Conservation (phyloP, 1,284 basidiomycete genomes). For the Ceratobasidium sp. region DNA sequence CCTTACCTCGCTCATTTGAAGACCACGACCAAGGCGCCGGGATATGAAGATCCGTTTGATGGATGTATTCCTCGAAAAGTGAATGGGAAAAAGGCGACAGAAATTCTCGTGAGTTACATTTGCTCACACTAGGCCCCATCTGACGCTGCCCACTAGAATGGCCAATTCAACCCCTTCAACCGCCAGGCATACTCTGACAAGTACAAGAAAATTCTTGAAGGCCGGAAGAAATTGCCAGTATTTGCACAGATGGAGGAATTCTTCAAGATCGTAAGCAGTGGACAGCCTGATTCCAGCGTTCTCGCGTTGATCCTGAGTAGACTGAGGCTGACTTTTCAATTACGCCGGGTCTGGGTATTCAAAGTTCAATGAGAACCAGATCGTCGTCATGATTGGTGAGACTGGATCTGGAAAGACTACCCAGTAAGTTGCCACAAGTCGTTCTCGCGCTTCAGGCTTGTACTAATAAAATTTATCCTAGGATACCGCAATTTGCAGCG, state of each 20-base stretch:
- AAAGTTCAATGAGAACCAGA: conserved; percentile 85
- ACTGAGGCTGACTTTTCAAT: conserved; percentile 43
- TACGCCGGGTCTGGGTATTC: conserved; percentile 6
- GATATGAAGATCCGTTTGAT: conserved; percentile 61
- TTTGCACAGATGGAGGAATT: conserved; percentile 94
- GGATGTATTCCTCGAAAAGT: conserved; percentile 83
- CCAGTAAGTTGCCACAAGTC: conserved; percentile 77
- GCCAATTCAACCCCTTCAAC: conserved; percentile 90
- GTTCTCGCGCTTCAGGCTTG: conserved; percentile 25
- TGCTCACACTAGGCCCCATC: neutral
- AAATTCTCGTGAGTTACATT: conserved; percentile 65
- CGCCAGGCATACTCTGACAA: conserved; percentile 74
- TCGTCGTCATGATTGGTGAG: conserved; percentile 96
- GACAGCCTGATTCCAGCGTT: conserved; percentile 28
- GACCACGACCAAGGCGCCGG: neutral
- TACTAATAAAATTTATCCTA: conserved; percentile 42
- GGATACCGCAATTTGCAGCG: conserved; percentile 94
- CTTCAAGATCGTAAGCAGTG: conserved; percentile 70
- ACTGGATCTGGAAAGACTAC: conserved; percentile 99
- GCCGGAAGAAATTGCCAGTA: conserved; percentile 89
- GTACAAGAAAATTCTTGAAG: conserved; percentile 87
- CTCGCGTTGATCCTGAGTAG: conserved; percentile 42
- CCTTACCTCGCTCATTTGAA: conserved; percentile 13
- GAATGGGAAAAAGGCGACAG: conserved; percentile 71
- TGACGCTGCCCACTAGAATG: conserved; percentile 59